A percentile compares a stretch with the other conserved stretches of the same genome.
phyloP scores from a whole-genome alignment of 148 eudicot species.

The Nyssa sinensis region DNA sequence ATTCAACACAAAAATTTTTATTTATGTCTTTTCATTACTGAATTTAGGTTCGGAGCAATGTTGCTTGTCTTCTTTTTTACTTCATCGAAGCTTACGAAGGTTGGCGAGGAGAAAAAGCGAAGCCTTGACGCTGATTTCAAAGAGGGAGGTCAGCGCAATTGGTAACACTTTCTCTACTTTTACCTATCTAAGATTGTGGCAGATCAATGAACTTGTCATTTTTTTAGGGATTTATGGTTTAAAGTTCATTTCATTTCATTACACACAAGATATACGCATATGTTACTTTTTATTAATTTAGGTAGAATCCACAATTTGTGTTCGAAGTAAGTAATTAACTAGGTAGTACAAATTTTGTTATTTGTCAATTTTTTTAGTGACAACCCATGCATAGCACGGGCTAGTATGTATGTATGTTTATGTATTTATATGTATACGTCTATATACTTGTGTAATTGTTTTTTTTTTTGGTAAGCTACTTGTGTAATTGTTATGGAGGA shows the following conservation, averaged over 20 bases:
- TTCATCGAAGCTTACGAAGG: slow-evolving; percentile 78
- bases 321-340: too few relatives aligned
- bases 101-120: slow-evolving; percentile 76
- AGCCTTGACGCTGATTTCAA: slow-evolving; percentile 75
- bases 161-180: slow-evolving; percentile 39
- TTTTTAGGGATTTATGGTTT: neutral
- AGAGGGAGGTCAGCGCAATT: slow-evolving; percentile 95
- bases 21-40: slow-evolving; percentile 8
- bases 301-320: too few relatives aligned
- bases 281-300: too few relatives aligned
- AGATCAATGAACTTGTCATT: neutral
- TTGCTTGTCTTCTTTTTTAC: slow-evolving; percentile 77
- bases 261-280: too few relatives aligned
- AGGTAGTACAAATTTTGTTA: too few relatives aligned
- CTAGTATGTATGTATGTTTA: neutral
- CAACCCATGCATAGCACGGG: too few relatives aligned
- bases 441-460: too few relatives aligned
- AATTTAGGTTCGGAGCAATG: slow-evolving; percentile 73
- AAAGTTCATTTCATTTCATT: neutral
- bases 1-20: neutral
- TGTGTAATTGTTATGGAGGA: too few relatives aligned
- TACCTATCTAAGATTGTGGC: neutral
- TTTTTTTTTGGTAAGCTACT: too few relatives aligned
- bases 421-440: neutral
- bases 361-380: too few relatives aligned